phyloP scores from a whole-genome alignment of 2,329 filamentous ascomycete species.

The Aspergillus carbonarius region DNA sequence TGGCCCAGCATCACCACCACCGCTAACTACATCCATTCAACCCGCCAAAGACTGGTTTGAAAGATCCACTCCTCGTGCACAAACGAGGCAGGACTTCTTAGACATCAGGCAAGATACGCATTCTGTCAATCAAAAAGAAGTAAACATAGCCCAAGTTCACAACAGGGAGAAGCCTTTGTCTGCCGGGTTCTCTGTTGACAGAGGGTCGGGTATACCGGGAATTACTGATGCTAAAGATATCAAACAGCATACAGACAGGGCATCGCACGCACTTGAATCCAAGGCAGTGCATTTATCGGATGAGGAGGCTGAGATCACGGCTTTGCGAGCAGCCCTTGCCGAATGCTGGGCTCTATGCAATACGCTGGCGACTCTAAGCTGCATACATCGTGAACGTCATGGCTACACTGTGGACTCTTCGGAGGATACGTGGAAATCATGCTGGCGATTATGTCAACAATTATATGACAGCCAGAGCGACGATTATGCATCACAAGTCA shows the following conservation, averaged over 20 bases:
- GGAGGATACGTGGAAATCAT: constrained; percentile 88
- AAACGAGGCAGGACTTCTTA: constrained; percentile 75
- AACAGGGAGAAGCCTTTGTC: not conserved
- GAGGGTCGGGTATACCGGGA: constrained; percentile 32
- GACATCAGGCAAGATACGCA: not conserved
- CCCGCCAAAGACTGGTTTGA: constrained; percentile 66
- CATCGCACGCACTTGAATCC: constrained; percentile 23
- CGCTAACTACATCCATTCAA: constrained; percentile 72
- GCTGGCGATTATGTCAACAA: constrained; percentile 88
- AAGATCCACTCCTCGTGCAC: constrained; percentile 74
- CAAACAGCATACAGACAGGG: constrained; percentile 20
- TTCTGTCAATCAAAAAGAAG: not conserved
- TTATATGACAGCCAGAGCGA: constrained; percentile 80
- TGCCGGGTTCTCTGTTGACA: not conserved
- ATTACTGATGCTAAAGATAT: constrained; percentile 17
- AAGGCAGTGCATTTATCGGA: constrained; percentile 45
- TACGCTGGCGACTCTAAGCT: constrained; percentile 80
- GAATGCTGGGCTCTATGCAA: constrained; percentile 96
- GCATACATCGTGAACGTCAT: constrained; percentile 74
- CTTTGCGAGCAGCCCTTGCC: constrained; percentile 72
- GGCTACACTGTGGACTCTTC: constrained; percentile 72
- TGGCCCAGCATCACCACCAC: constrained; percentile 62
- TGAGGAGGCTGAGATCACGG: constrained; percentile 58
- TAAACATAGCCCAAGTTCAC: not conserved
- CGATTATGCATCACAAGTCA: constrained; percentile 65